Conservation (phyloP, 148 eudicot species). For the Rhododendron henanense region DNA sequence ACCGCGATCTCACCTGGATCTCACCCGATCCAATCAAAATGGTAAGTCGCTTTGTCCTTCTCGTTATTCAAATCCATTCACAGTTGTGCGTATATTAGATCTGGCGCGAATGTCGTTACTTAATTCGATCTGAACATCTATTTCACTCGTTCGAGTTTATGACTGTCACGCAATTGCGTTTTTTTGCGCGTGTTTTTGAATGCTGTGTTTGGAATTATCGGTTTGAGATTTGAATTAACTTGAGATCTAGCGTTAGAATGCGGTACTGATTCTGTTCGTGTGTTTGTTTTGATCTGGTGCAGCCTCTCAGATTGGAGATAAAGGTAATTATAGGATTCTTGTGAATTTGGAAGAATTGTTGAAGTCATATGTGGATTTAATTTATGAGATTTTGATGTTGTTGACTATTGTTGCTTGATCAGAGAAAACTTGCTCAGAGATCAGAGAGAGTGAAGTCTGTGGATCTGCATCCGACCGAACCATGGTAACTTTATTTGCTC, state of each 20-base stretch:
- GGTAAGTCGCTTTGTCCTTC: constrained; percentile 23
- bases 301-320: constrained; percentile 83
- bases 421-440: constrained; percentile 73
- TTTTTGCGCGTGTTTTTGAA: not conserved
- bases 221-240: not conserved
- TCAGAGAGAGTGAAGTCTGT: constrained; percentile 82
- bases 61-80: not conserved
- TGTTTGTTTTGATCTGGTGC: constrained; percentile 23
- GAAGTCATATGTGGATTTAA: not conserved
- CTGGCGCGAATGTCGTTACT: constrained; percentile 18
- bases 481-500: constrained; percentile 47
- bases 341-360: not conserved
- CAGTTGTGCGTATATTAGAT: constrained; percentile 19
- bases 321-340: constrained; percentile 42
- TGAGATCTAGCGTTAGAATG: constrained; percentile 28
- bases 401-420: constrained; percentile 20
- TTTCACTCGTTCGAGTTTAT: not conserved
- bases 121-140: constrained; percentile 17
- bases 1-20: constrained; percentile 10
- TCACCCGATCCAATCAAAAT: constrained; percentile 20
- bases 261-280: constrained; percentile 14
- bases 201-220: not conserved
- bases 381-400: not conserved
- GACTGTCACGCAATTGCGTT: not conserved
- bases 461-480: constrained; percentile 78